Percentiles rank a stretch among this genome's conserved stretches.
Evolutionary conservation across 2,329 filamentous ascomycete species (phyloP).

Genomic region (Alternaria rosae): DNA sequence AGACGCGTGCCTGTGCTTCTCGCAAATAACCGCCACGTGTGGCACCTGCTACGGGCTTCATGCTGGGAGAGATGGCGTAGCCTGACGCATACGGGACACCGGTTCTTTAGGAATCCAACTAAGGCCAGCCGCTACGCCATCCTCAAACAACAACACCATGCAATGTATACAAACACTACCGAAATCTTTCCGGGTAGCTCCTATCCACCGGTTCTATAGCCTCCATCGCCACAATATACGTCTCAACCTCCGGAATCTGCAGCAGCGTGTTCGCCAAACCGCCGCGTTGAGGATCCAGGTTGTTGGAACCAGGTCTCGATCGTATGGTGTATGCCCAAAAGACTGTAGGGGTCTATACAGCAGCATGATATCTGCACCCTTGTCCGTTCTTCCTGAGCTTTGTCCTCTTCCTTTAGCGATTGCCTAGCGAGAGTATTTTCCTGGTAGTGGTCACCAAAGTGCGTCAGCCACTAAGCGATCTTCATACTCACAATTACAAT

Average conservation of each 20-base stretch:
- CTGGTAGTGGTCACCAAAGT: not conserved
- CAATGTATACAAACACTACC: constrained; percentile 5
- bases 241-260: constrained; percentile 3
- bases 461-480: not conserved
- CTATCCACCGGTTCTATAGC: not conserved
- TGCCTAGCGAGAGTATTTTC: not conserved
- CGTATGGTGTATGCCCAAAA: too few species aligned
- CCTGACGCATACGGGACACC: constrained; percentile 19
- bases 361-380: not conserved
- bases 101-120: constrained; percentile 14
- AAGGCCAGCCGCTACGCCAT: constrained; percentile 11
- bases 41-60: constrained; percentile 12
- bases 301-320: too few species aligned
- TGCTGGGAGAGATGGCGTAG: constrained; percentile 15
- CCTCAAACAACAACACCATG: constrained; percentile 15
- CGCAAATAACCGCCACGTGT: constrained; percentile 1
- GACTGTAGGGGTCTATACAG: not conserved
- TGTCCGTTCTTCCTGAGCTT: not conserved
- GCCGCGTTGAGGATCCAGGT: not conserved
- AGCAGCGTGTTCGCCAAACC: not conserved
- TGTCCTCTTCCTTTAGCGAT: not conserved
- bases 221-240: not conserved
- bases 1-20: constrained; percentile 1
- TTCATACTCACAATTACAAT: not conserved
- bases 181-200: not conserved